Base-by-base conservation (phyloP, 1,139 yeast genomes). In the Geotrichum candidum region DNA sequence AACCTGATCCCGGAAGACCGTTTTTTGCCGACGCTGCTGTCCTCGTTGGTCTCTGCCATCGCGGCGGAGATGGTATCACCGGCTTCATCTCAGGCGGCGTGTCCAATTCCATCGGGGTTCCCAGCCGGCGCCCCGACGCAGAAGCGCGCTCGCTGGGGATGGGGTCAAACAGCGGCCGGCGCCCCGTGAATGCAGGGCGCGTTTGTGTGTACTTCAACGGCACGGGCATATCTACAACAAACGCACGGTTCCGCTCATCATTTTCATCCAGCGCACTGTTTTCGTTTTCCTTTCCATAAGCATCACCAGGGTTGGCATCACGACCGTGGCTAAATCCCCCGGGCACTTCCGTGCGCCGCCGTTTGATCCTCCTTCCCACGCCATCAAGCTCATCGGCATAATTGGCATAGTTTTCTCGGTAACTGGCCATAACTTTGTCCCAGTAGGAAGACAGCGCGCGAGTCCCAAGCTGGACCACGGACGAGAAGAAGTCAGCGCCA, bases 401-500 rank as follows among this genome's bases (percentile, higher is more conserved):
- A 41, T 15, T 18, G 5, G 22, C 48, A 15, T 41, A 41, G 18
- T 41, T 41, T 15, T 41, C 18, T 41, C 48, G n/a, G 48, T 41
- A 41, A 18, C n/a, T 41, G 23, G 48, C 23, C 22, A 41, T 41
- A 23, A 41, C 48, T 4, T 38, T 25, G 4, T 54, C 3, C 22
- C 31, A 25, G 5, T 29, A 54, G 33, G 57, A 25, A 18, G 29
- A 46, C 10, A 51, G 51, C 2, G 29, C 22, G 10, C 33, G 48
- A 10, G 38, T 18, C 11, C 57, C 52, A 10, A 18, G 23, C 6
- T 9, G 27, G n/a, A 54, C 31, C 10, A 54, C 52, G 10, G 57
- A 54, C 7, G 52, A 27, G 11, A 54, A 41, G n/a, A 54, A 38
- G 11, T 54, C 52, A 4, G 52, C 57, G 35, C 57, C 41, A 29